Conservation (phyloP, 2,329 filamentous ascomycete species). For the Colletotrichum noveboracense region DNA sequence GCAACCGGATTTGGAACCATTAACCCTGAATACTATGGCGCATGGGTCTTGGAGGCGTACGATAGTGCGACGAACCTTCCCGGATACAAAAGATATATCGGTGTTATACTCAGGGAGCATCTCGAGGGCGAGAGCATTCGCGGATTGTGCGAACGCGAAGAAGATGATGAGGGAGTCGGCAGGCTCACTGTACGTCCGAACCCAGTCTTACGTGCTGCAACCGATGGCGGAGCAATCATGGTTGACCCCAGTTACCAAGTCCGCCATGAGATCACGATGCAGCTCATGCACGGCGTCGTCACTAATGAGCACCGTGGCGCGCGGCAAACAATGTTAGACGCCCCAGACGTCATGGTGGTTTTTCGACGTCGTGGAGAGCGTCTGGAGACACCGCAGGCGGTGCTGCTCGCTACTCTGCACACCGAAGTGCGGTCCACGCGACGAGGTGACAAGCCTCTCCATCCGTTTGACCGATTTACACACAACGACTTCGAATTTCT, state of each 20-base stretch:
- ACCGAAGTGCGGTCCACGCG: not conserved
- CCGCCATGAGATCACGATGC: not conserved
- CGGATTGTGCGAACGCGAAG: not conserved
- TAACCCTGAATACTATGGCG: not conserved
- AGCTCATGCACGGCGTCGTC: not conserved
- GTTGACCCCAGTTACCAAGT: not conserved
- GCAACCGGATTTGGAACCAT: not conserved
- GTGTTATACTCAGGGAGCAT: not conserved
- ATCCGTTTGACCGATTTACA: not conserved
- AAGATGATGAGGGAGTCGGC: fast-evolving
- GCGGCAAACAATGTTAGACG: not conserved
- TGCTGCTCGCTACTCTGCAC: fast-evolving
- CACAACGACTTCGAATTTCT: not conserved
- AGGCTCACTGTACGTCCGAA: fast-evolving
- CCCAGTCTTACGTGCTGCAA: fast-evolving
- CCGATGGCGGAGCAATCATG: fast-evolving
- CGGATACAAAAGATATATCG: not conserved
- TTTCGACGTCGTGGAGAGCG: fast-evolving
- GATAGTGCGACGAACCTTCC: not conserved
- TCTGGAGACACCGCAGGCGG: fast-evolving
- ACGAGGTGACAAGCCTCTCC: not conserved
- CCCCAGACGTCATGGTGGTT: not conserved
- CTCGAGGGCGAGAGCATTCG: not conserved
- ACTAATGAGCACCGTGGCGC: not conserved
- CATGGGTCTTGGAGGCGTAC: not conserved